Percentiles rank a stretch among this genome's conserved stretches.
Evolutionary conservation across 495 filamentous ascomycete species (phyloP).

Genomic region (Talaromyces nanjingensis): DNA sequence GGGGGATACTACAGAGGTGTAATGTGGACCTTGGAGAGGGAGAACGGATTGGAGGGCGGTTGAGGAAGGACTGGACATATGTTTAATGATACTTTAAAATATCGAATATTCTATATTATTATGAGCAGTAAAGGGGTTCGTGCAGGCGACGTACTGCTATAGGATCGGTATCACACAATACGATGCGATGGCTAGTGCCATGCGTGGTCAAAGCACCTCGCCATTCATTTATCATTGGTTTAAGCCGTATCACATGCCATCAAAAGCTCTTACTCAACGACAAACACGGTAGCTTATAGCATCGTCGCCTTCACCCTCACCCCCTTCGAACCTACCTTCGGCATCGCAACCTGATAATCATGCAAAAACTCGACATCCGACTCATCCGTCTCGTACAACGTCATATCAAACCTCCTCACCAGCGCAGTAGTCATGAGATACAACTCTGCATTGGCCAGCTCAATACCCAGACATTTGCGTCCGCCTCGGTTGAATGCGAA

Average conservation of each 20-base stretch:
- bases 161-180: too few relatives aligned
- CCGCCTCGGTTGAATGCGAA: conserved; percentile 19
- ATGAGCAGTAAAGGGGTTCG: too few relatives aligned
- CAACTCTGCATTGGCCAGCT: conserved; percentile 21
- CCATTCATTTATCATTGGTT: too few relatives aligned
- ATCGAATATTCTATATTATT: too few relatives aligned
- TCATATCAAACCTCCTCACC: conserved; percentile 19
- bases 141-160: too few relatives aligned
- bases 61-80: not conserved
- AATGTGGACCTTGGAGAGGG: conserved; percentile 9
- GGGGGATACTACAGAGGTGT: conserved; percentile 14
- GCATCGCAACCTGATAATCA: conserved; percentile 29
- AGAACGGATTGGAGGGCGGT: conserved; percentile 6
- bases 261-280: too few relatives aligned
- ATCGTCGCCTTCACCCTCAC: conserved; percentile 12
- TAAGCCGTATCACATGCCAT: too few relatives aligned
- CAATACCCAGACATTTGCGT: conserved; percentile 22
- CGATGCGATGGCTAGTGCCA: too few relatives aligned
- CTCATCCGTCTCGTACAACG: conserved; percentile 20
- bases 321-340: conserved; percentile 22
- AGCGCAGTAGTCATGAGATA: conserved; percentile 18
- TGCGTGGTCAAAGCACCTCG: too few relatives aligned
- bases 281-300: not conserved
- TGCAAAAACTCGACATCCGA: conserved; percentile 22
- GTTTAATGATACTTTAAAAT: not conserved